Evolutionary conservation across 2,329 filamentous ascomycete species (phyloP), one percentile per base, ranked within the genome.

Genomic region (Exophiala lecanii-corni): DNA sequence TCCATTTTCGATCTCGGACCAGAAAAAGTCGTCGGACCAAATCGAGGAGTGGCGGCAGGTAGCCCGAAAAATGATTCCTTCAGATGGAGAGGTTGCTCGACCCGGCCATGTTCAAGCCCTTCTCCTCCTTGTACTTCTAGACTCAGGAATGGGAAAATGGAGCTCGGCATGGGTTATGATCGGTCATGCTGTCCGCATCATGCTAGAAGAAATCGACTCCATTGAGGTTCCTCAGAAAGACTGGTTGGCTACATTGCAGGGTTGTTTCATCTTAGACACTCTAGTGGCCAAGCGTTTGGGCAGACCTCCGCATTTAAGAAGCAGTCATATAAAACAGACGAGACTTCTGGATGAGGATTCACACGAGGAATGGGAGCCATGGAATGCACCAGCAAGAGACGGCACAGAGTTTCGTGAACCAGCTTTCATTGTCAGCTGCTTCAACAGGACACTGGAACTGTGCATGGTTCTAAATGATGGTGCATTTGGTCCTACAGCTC

Each of bases 281-380:
- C 57, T 77, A 13, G 57, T 78, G 9, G 72, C 74, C 5, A 62
- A 70, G 18, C 67, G 71, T 10, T 59, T 77, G 10, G 63, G 62
- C 4, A 60, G 67, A 16, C 60, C 62, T 6, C 67, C 71, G 2
- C 70, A 72, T 48, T 65, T 77, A 45, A 64, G 62, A 31, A 49
- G 55, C 13, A 54, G 54, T 3, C 56, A 70, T 33, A 51, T 69
- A 3, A 20, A 30, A 10, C 12, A 33, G 18, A 58, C 71, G 20
- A 72, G 72, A 7, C 61, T 64, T 2, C 65, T 84, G 2, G 70
- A 77, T 18, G 81, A 85, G 59, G 79, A 84, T 53, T 81, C 81
- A 1, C 64, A 82, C 15, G 84, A 87, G 56, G 82, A 87, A 63
- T 87, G 83, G 83, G 79, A 84, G 51, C 78, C 81, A 1, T 88